Evolutionary conservation across 1,139 yeast species (phyloP).

Genomic region (Geotrichum klebahnii): DNA sequence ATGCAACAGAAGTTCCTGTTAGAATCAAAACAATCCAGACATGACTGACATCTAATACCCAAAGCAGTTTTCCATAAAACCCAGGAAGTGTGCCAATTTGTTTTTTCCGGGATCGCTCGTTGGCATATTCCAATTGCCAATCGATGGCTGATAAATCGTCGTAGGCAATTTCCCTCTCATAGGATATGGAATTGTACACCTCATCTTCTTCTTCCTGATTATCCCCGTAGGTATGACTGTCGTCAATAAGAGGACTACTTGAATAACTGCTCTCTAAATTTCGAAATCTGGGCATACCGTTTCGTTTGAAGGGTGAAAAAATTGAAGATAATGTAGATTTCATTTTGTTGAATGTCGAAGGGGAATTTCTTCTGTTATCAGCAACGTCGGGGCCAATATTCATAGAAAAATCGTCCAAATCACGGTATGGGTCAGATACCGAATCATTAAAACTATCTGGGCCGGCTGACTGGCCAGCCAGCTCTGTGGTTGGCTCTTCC

Average conservation of each 20-base stretch:
- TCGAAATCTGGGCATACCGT: slow-evolving; percentile 59
- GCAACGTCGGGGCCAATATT: background rate
- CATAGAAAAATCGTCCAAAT: slow-evolving; percentile 3
- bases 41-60: slow-evolving; percentile 20
- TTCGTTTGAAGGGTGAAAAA: slow-evolving; percentile 46
- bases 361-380: background rate
- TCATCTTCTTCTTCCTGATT: slow-evolving; percentile 16
- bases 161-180: slow-evolving; percentile 29
- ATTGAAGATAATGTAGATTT: slow-evolving; percentile 35
- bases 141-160: slow-evolving; percentile 41
- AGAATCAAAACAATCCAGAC: slow-evolving; percentile 21
- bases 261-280: slow-evolving; percentile 37
- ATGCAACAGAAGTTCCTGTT: slow-evolving; percentile 23
- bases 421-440: too few species aligned
- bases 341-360: slow-evolving; percentile 7
- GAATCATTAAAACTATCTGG: background rate
- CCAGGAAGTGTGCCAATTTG: slow-evolving; percentile 25
- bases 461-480: background rate
- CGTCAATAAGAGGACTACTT: background rate
- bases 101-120: slow-evolving; percentile 29
- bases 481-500: background rate
- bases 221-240: background rate
- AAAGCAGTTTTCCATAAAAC: slow-evolving; percentile 21
- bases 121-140: slow-evolving; percentile 43
- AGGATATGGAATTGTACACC: background rate